Base-by-base conservation (phyloP, 2,329 filamentous ascomycete species). In the Aureobasidium mangrovei region DNA sequence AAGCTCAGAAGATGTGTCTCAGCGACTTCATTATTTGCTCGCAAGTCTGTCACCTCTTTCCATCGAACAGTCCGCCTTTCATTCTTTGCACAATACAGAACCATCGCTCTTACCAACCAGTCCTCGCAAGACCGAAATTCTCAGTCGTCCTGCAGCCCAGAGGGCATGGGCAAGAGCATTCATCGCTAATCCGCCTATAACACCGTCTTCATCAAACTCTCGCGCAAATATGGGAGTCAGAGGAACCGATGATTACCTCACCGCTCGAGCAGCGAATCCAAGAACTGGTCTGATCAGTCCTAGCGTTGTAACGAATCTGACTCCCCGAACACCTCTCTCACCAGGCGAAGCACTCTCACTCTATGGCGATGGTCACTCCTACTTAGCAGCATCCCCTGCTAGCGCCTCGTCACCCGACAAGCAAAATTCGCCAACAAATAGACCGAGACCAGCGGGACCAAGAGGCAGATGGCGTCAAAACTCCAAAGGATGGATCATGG, bases 171-270 rank as follows among this genome's bases (percentile, higher is more conserved):
- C 6, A 27, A 32, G 38, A 51, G 36, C 40, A 4, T 18, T 12
- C 4, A 18, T 33, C 33, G 18, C 18, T 18, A 27, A 9, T 7
- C 6, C 29, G 33, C 12, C 41, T 53, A 39, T n/a, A 31, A 29
- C 2, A 45, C 2, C 33, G 9, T 9, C 42, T 7, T 18, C 4
- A 33, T 41, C n/a, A 5, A 26, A 10, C 3, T 9, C 3, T 7
- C 4, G 8, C 5, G 5, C 27, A n/a, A 56, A 54, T 26, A 62
- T 64, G 59, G 63, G 65, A 7, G 63, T 69, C 58, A 66, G 62
- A 54, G 64, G 67, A 29, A 67, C 64, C 45, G 66, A 67, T 53
- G 66, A 69, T 57, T 69, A 69, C 54, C 56, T 69, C 40, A 69
- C 66, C 18, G 66, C 63, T 29, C 58, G 66, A 48, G 64, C 59